Base-by-base conservation (phyloP, 1,139 yeast genomes). In the Diutina catenulata region DNA sequence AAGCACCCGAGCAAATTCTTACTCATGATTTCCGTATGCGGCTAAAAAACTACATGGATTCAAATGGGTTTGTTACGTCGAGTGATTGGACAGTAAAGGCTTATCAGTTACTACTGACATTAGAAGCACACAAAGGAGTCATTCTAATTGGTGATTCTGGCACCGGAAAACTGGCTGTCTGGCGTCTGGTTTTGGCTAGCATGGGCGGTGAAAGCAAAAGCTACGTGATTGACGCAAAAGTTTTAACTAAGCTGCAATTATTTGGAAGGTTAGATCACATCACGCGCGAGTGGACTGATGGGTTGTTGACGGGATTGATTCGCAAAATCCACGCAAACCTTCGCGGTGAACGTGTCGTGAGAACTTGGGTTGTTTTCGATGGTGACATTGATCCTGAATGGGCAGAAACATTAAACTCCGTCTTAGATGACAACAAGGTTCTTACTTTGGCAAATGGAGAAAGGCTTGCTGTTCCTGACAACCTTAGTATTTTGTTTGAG, bases 361-460 rank as follows among this genome's bases (percentile, higher is more conserved):
- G 69, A 2, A 69, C 76, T 15, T 87, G 95, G 94, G 70, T 91
- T 43, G 69, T 88, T 0, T 83, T 91, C 53, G 96, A 88, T 57
- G 94, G 97, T 35, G 96, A 86, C 48, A 74, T 91, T 32, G 97
- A 91, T 52, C 97, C 98, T 0, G 77, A 74, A 39, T 91, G 96
- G 94, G 87, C 87, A 1, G 98, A 91, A 49, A 82, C 82, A 43
- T 62, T 91, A 46, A 91, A 91, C 56, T 80, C 94, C 61, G 93
- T 87, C 10, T 64, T 91, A 24, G 98, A 91, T 57, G 97, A 91
- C 48, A 91, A 87, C 53, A 76, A 72, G 46, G 49, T 82, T 1
- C 59, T 88, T 38, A 87, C 97, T 0, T 63, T 91, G 14, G 94
- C 97, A 0, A 87, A 78, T 51, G 97, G 97, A 33, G 97, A 91